Evolutionary conservation across 148 eudicot species (phyloP), one percentile per base, ranked within the genome.

Genomic region (Chenopodium album): DNA sequence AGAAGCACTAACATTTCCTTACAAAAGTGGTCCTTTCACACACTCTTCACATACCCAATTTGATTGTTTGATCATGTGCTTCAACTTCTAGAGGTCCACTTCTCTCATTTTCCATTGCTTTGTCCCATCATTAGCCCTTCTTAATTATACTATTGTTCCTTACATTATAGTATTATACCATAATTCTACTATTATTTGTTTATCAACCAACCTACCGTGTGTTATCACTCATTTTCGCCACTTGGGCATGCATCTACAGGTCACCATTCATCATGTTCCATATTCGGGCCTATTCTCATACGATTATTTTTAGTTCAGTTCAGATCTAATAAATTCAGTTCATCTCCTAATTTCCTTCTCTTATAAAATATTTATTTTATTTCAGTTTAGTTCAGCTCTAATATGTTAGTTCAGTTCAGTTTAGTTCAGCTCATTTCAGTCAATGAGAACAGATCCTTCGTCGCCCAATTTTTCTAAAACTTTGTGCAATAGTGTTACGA

Each of bases 1-100:
- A 80, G 20, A 76, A 71, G 81, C 81, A 84, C 84, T 80, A 84
- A 65, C 73, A 19, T 71, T 65, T 28, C 67, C 71, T 68, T 50
- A 72, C 56, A 73, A 23, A 41, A 71, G 80, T 84, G 86, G 83
- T 77, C 81, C 73, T 76, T 69, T 46, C 71, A 59, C 7, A 73
- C 73, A 9, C 29, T 64, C 52, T 69, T 68, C 41, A 48, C 70
- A 41, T 46, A 80, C 73, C 73, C 81, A 74, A 74, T 79, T 79
- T 66, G 74, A 80, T 26, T 72, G 44, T 67, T 73, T 66, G 50
- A n/a, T 75, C 77, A 84, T 84, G 86, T 84, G 80, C 80, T 76
- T 50, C 60, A 46, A 17, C 62, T 56, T 56, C 7, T 14, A 56
- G 19, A 22, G 83, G 77, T 52, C 74, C 80, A 63, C 80, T 76